Conservation (phyloP, 306 rosid species). For the Fragaria vesca region DNA sequence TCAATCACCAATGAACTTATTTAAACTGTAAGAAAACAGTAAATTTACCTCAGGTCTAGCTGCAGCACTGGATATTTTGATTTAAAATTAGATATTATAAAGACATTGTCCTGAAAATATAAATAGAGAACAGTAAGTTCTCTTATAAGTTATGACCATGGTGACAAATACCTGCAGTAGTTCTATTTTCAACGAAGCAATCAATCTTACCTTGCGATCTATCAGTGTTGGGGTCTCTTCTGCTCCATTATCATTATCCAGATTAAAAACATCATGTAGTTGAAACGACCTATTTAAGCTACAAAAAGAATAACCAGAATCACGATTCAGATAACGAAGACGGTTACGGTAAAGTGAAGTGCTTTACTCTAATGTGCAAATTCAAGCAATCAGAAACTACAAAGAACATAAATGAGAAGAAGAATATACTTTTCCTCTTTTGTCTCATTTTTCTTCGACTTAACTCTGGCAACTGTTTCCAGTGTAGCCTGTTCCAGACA, state of each 20-base stretch:
- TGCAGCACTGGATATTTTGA: conserved; percentile 63
- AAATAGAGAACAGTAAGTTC: background rate
- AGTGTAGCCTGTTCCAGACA: conserved; percentile 77
- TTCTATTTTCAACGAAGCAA: conserved; percentile 16
- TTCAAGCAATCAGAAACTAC: conserved; percentile 17
- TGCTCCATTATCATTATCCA: conserved; percentile 74
- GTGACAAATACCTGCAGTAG: conserved; percentile 1
- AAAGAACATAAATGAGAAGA: conserved; percentile 31
- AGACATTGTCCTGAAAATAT: conserved; percentile 44
- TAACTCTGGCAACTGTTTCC: conserved; percentile 99
- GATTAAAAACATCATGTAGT: conserved; percentile 75
- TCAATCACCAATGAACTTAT: background rate
- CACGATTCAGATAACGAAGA: background rate
- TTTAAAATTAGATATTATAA: conserved; percentile 52
- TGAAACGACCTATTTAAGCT: conserved; percentile 65
- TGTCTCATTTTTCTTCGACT: conserved; percentile 88
- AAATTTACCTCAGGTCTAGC: conserved; percentile 45
- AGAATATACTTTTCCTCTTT: conserved; percentile 85
- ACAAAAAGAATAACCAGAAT: conserved; percentile 3
- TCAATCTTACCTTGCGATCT: conserved; percentile 87
- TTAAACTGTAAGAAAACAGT: background rate
- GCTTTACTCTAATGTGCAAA: conserved; percentile 10
- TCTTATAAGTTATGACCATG: background rate
- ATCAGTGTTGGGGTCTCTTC: conserved; percentile 94
- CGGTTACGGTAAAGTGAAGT: background rate